A percentile compares a stretch with the other conserved stretches of the same genome.
Conservation (phyloP, 768 basidiomycete species). For the Chalciporus piperatus region DNA sequence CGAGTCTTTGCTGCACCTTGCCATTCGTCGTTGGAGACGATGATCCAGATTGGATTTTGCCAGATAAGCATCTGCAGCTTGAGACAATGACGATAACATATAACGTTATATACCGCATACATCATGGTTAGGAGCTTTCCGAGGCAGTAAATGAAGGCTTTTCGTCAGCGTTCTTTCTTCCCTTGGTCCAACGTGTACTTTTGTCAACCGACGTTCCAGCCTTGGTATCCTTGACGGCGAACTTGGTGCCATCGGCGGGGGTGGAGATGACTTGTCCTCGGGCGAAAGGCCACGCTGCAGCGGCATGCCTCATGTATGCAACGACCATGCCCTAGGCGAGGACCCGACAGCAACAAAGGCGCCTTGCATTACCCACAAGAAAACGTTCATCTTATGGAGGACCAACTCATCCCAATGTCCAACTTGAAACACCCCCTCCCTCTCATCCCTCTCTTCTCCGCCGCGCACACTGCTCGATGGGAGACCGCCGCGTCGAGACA, state of each 20-base stretch:
- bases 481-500: constrained; percentile 7
- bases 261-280: neutral
- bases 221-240: no score
- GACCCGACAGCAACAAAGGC: neutral
- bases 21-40: no score
- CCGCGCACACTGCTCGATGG: constrained; percentile 30
- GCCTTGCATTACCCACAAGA: neutral
- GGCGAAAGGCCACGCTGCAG: neutral
- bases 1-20: no score
- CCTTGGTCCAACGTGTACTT: no score
- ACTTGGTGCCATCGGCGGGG: neutral
- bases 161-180: no score
- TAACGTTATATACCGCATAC: no score
- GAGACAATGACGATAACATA: no score
- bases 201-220: no score
- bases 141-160: no score
- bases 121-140: no score
- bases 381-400: neutral
- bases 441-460: constrained; percentile 30
- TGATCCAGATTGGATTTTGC: no score
- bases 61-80: no score
- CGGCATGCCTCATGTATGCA: neutral
- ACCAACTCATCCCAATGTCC: constrained; percentile 11
- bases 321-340: neutral
- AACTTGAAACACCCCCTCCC: constrained; percentile 1